Evolutionary conservation across 163 green algal species (phyloP), one percentile per base, ranked within the genome.

Genomic region (Picocystis sp.): DNA sequence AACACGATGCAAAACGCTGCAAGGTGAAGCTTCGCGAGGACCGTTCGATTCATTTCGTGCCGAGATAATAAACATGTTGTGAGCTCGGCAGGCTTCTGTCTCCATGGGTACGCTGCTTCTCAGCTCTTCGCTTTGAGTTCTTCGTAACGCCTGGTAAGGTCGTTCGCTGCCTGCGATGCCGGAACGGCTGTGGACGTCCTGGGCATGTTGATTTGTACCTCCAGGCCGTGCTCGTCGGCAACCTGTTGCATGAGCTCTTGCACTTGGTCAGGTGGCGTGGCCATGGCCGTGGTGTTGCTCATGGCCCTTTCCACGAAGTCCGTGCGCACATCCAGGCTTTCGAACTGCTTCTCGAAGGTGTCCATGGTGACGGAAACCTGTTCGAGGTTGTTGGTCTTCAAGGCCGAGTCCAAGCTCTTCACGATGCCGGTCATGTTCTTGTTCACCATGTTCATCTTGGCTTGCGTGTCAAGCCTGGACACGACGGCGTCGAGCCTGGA

Each of bases 331-430:
- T 97, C 89, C 52, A 97, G 74, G 67, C 91, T 84, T 62, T 95
- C 84, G 70, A 94, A 94, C 72, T 96, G 84, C 63, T 72, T 73
- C 71, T 96, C 81, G 66, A 97, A 96, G 61, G 81, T 62, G 46
- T 89, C 78, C 79, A 89, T 89, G 9, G 76, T 87, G n/a, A 55
- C 53, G 0, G 65, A 63, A 22, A 92, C 80, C 57, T 83, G 79
- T 58, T 97, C 87, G 46, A 97, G 61, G 61, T 94, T 95, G 76
- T 92, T 93, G 41, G 51, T 55, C 17, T 78, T 72, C 11, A 97
- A 63, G 0, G 80, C 79, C 33, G 70, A 76, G 43, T 95, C 84
- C 34, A 97, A 65, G 3, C 69, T 67, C 66, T 93, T 94, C 13
- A 94, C 84, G 48, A 97, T 97, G 57, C 68, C 67, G 2, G 60